Conservation (phyloP, 805 yeast species). For the Candida tibetensis region DNA sequence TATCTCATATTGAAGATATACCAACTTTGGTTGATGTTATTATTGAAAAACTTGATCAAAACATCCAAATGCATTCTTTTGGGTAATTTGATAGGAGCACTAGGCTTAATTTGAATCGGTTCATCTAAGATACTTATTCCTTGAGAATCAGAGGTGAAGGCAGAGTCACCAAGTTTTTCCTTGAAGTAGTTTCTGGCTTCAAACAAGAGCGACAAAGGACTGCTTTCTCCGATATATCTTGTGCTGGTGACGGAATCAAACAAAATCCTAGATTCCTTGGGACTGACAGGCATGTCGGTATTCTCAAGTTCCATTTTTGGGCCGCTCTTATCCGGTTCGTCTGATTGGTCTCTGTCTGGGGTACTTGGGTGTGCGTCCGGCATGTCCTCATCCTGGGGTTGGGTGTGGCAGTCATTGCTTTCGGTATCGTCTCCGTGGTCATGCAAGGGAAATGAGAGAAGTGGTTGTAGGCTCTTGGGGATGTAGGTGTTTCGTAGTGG, state of each 20-base stretch:
- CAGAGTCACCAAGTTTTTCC: slow-evolving; percentile 27
- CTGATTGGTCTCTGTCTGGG: slow-evolving; percentile 6
- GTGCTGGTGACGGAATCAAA: slow-evolving; percentile 34
- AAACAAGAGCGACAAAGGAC: slow-evolving; percentile 38
- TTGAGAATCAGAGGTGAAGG: slow-evolving; percentile 38
- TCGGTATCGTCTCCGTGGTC: slow-evolving; percentile 1
- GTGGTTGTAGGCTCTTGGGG: slow-evolving; percentile 14
- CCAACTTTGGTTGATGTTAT: slow-evolving; percentile 38
- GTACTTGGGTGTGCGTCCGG: slow-evolving; percentile 1
- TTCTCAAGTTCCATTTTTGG: slow-evolving; percentile 4
- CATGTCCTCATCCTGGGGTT: slow-evolving; percentile 1
- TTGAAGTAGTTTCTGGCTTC: slow-evolving; percentile 40
- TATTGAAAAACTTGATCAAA: slow-evolving; percentile 25
- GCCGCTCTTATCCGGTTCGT: slow-evolving; percentile 12
- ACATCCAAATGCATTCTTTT: slow-evolving; percentile 3
- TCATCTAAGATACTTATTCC: slow-evolving; percentile 36
- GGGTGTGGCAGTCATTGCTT: background rate
- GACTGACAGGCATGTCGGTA: slow-evolving; percentile 14
- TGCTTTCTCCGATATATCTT: slow-evolving; percentile 42
- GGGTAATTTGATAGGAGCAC: slow-evolving; percentile 13
- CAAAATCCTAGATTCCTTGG: slow-evolving; percentile 19
- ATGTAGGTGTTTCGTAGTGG: slow-evolving; percentile 8
- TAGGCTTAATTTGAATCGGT: slow-evolving; percentile 22
- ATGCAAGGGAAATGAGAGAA: slow-evolving; percentile 12
- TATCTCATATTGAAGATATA: slow-evolving; percentile 38